Conservation (phyloP, 1,284 basidiomycete species). For the Marasmius tenuissimus region DNA sequence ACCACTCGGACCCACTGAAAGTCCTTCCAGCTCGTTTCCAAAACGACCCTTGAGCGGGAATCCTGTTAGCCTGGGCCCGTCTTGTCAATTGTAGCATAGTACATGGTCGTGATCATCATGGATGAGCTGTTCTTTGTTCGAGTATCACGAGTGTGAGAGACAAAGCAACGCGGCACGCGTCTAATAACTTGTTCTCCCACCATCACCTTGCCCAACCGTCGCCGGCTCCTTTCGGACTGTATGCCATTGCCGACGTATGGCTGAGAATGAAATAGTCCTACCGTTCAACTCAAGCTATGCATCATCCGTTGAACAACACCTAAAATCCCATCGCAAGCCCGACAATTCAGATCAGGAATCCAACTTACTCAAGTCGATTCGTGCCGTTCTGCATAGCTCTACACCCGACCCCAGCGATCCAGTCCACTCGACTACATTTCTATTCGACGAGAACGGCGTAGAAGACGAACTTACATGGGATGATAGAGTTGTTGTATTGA, state of each 20-base stretch:
- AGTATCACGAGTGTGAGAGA: neutral
- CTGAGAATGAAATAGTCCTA: neutral
- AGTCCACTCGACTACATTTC: conserved; percentile 39
- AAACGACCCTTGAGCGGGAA: too few species aligned
- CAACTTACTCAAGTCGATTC: conserved; percentile 50
- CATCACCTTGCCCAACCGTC: too few species aligned
- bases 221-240: too few species aligned
- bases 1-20: too few species aligned
- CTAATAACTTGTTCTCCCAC: neutral
- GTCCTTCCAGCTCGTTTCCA: too few species aligned
- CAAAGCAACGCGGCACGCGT: neutral
- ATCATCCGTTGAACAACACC: neutral
- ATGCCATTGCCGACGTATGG: neutral
- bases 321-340: neutral
- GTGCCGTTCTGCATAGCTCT: conserved; percentile 49
- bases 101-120: too few species aligned
- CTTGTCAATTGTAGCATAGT: too few species aligned
- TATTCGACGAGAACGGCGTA: conserved; percentile 33
- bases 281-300: neutral
- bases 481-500: conserved; percentile 64
- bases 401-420: conserved; percentile 37
- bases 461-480: conserved; percentile 73
- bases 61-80: too few species aligned
- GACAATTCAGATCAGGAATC: conserved; percentile 28
- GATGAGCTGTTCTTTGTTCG: neutral